These are phyloP conservation scores for Monilinia laxa DNA, from an alignment of 2,329 filamentous ascomycete genomes.

Conservation along the genomic window DNA sequence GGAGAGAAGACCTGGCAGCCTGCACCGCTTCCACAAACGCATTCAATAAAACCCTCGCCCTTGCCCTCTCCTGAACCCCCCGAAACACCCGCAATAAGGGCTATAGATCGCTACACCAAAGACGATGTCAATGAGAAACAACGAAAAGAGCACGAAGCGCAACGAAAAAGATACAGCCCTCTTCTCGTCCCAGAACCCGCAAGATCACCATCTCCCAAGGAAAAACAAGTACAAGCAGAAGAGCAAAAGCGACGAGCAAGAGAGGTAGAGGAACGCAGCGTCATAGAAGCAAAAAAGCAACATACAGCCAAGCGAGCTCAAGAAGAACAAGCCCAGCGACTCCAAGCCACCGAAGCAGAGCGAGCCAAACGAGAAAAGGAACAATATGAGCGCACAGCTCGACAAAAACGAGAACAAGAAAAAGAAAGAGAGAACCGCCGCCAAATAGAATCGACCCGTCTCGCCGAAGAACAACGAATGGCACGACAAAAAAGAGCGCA, in stretches of 20 bases:
- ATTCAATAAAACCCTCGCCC: not conserved
- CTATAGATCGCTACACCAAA: not conserved
- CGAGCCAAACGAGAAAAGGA: not conserved
- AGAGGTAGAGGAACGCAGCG: not conserved
- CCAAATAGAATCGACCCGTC: not conserved
- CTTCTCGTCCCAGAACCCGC: not conserved
- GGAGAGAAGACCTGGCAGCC: not conserved
- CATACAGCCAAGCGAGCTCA: not conserved
- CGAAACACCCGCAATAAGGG: not conserved
- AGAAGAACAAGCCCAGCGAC: not conserved
- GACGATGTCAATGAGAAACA: not conserved
- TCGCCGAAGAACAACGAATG: not conserved
- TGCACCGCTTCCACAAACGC: not conserved
- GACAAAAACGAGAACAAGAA: not conserved
- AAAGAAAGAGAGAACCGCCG: not conserved
- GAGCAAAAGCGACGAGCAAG: not conserved
- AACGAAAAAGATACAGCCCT: not conserved
- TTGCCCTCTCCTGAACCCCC: not conserved
- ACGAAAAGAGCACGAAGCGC: not conserved
- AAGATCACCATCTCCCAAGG: too few species aligned
- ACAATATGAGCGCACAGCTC: not conserved
- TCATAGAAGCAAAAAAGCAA: not conserved
- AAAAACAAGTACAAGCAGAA: not conserved
- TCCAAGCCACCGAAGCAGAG: not conserved
- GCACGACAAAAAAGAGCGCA: constrained; percentile 8